These are phyloP conservation scores for Cardamine resedifolia DNA, from an alignment of 345 rosid genomes.

Conservation along the genomic window DNA sequence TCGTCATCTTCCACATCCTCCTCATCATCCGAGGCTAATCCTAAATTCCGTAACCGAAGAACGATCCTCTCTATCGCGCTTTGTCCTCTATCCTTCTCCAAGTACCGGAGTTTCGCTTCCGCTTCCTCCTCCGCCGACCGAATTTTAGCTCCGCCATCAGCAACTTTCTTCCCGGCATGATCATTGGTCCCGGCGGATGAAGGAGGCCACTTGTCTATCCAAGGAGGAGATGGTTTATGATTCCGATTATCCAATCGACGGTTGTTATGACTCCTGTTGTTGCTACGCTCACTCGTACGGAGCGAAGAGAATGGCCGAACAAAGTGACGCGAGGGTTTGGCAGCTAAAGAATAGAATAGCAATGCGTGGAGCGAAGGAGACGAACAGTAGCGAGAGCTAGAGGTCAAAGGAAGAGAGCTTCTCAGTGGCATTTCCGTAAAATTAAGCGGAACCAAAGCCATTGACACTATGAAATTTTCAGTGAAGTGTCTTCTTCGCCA, in stretches of 20 bases:
- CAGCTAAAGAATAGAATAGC: conserved; percentile 42
- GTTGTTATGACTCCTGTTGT: conserved; percentile 38
- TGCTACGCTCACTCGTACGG: conserved; percentile 38
- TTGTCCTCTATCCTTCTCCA: conserved; percentile 50
- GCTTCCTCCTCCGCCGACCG: conserved; percentile 35
- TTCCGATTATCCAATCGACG: conserved; percentile 30
- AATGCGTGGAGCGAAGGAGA: conserved; percentile 42
- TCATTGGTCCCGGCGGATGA: conserved; percentile 30
- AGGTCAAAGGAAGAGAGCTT: conserved; percentile 51
- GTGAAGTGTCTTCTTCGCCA: conserved; percentile 29
- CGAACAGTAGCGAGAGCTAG: conserved; percentile 44
- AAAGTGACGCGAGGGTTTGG: conserved; percentile 41
- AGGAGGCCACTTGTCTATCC: conserved; percentile 55
- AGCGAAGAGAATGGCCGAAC: conserved; percentile 44
- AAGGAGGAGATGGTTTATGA: conserved; percentile 48
- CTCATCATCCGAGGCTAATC: conserved; percentile 68
- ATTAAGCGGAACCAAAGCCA: conserved; percentile 57
- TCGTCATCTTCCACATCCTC: conserved; percentile 47
- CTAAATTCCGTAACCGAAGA: conserved; percentile 78
- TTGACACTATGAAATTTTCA: conserved; percentile 19
- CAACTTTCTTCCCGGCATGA: conserved; percentile 15
- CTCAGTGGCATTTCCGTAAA: conserved; percentile 73
- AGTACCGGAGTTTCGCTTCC: conserved; percentile 33
- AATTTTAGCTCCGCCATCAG: conserved; percentile 22
- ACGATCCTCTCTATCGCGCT: conserved; percentile 83